A percentile compares a stretch with the other conserved stretches of the same genome.
These are phyloP conservation scores for Paxillus rubicundulus DNA, from an alignment of 768 basidiomycete species.

Conservation along the genomic window DNA sequence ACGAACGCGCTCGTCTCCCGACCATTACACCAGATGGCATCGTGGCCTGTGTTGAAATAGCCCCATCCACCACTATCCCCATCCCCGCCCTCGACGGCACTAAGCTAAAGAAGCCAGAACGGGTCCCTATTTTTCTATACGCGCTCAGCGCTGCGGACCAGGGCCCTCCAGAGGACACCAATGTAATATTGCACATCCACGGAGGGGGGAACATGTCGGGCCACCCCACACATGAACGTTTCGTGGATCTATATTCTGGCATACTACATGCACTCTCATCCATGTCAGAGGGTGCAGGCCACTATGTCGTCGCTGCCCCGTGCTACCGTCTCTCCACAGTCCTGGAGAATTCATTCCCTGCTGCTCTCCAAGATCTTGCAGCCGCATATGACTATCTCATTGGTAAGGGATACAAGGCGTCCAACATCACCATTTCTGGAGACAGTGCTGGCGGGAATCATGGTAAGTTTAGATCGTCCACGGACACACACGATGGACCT, in stretches of 20 bases:
- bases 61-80: too few relatives aligned
- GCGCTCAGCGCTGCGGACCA: neutral
- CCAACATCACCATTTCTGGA: conserved; percentile 21
- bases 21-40: too few relatives aligned
- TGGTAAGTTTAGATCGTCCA: conserved; percentile 11
- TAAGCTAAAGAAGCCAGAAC: conserved; percentile 8
- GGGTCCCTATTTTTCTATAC: conserved; percentile 22
- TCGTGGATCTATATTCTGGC: conserved; percentile 1
- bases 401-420: neutral
- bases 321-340: conserved; percentile 24
- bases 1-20: too few relatives aligned
- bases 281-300: neutral
- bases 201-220: conserved; percentile 20
- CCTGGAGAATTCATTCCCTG: conserved; percentile 24
- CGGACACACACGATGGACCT: neutral
- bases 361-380: conserved; percentile 19
- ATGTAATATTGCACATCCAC: conserved; percentile 24
- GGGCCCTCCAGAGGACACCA: neutral
- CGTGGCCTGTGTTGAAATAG: too few relatives aligned
- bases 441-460: conserved; percentile 27
- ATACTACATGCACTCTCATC: neutral
- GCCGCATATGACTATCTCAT: conserved; percentile 28
- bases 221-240: conserved; percentile 11
- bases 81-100: too few relatives aligned
- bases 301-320: conserved; percentile 18